A percentile compares a stretch with the other conserved stretches of the same genome.
Evolutionary conservation across 495 filamentous ascomycete species (phyloP).

Genomic region (Chaetomium fimeti): DNA sequence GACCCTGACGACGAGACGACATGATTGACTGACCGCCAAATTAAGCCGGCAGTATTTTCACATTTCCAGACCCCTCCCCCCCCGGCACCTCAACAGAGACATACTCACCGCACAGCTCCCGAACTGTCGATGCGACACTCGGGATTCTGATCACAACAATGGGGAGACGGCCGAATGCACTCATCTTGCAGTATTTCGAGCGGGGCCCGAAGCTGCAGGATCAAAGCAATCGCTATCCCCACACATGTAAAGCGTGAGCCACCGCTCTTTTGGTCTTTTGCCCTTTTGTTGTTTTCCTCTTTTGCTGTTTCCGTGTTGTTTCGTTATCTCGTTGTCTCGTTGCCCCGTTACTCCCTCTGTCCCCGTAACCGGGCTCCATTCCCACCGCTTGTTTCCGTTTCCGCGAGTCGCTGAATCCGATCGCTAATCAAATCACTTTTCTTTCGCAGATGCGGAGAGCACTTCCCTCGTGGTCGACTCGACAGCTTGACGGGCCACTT

Average conservation of each 20-base stretch:
- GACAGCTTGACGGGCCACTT: slow-evolving; percentile 76
- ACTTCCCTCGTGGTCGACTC: slow-evolving; percentile 79
- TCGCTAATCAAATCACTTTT: slow-evolving; percentile 6
- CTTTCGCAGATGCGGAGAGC: slow-evolving; percentile 62
- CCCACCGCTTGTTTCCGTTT: slow-evolving; percentile 16
- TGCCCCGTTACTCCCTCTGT: too few species aligned
- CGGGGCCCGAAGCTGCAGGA: slow-evolving; percentile 78
- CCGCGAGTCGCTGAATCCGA: not conserved
- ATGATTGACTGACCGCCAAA: slow-evolving; percentile 32
- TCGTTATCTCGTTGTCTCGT: not conserved
- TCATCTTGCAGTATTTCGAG: slow-evolving; percentile 82
- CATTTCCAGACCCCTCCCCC: slow-evolving; percentile 28
- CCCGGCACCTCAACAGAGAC: slow-evolving; percentile 16
- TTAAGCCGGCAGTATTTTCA: slow-evolving; percentile 38
- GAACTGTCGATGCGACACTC: slow-evolving; percentile 24
- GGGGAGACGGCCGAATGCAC: slow-evolving; percentile 76
- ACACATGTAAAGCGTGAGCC: slow-evolving; percentile 68
- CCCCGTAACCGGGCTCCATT: not conserved
- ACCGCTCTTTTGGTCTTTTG: slow-evolving; percentile 14
- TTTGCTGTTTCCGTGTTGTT: too few species aligned
- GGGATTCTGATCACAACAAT: slow-evolving; percentile 45
- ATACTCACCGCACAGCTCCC: slow-evolving; percentile 16
- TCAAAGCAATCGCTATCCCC: slow-evolving; percentile 81
- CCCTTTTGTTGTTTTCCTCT: not conserved
- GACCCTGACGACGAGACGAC: too few species aligned